phyloP scores from a whole-genome alignment of 805 yeast species.

The Yarrowia phangngaensis region DNA sequence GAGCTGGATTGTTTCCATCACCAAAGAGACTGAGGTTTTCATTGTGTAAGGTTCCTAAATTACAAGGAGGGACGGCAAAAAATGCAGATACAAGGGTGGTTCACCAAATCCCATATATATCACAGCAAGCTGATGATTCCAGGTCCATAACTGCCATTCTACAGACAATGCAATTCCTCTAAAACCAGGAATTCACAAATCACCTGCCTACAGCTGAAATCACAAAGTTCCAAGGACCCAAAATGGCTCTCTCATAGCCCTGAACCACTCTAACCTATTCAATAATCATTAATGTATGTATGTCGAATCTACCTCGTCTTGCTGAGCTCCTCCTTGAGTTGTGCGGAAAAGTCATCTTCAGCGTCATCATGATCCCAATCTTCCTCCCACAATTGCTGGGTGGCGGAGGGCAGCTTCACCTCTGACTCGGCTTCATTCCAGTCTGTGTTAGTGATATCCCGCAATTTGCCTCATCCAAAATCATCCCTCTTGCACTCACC shows the following conservation, averaged over 20 bases:
- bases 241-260: not conserved
- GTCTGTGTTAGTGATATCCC: constrained; percentile 40
- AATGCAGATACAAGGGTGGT: no score
- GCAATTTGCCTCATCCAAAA: not conserved
- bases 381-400: constrained; percentile 83
- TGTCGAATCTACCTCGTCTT: constrained; percentile 21
- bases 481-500: constrained; percentile 39
- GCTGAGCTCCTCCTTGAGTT: constrained; percentile 49
- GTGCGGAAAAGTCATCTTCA: constrained; percentile 80
- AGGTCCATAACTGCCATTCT: not conserved
- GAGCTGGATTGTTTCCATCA: no score
- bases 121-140: not conserved
- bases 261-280: not conserved
- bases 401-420: constrained; percentile 43
- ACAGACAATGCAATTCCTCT: not conserved
- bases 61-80: no score
- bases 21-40: no score
- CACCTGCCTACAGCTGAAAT: not conserved
- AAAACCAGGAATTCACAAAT: not conserved
- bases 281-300: no score
- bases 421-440: constrained; percentile 64
- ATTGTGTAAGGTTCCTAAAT: no score
- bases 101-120: no score
- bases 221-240: not conserved
- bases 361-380: constrained; percentile 94